Conservation (phyloP, 2,329 filamentous ascomycete genomes). For the Didymella keratinophila region DNA sequence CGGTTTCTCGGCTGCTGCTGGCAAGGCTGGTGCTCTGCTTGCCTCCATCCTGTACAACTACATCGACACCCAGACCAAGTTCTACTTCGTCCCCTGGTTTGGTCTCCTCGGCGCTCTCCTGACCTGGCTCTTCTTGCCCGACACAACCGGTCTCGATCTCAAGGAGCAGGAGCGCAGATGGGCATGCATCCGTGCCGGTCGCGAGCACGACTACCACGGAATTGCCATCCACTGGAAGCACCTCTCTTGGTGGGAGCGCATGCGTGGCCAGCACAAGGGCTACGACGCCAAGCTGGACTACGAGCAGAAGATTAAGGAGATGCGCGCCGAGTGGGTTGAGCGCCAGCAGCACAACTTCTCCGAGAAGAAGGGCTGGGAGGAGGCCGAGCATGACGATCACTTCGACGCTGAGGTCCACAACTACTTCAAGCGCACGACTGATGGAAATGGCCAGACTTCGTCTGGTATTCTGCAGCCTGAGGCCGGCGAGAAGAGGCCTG, state of each 20-base stretch:
- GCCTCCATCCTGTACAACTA: conserved; percentile 95
- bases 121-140: conserved; percentile 87
- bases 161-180: conserved; percentile 97
- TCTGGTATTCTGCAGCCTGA: conserved; percentile 21
- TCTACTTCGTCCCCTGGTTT: conserved; percentile 95
- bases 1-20: conserved; percentile 90
- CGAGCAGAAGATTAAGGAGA: conserved; percentile 83
- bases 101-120: conserved; percentile 85
- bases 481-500: conserved; percentile 25
- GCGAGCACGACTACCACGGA: conserved; percentile 85
- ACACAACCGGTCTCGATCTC: conserved; percentile 93
- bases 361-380: conserved; percentile 40
- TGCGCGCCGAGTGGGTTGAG: conserved; percentile 66
- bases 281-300: conserved; percentile 84
- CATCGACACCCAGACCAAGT: conserved; percentile 83
- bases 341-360: conserved; percentile 62
- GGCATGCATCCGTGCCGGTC: conserved; percentile 82
- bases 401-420: conserved; percentile 43
- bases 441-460: conserved; percentile 23
- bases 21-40: conserved; percentile 86
- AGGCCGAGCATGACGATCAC: conserved; percentile 41
- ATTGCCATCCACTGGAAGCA: conserved; percentile 91
- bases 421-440: conserved; percentile 45
- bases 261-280: conserved; percentile 77
- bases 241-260: conserved; percentile 85